These are phyloP conservation scores for Lathyrus sativus DNA, from an alignment of 306 rosid genomes.

Conservation along the genomic window DNA sequence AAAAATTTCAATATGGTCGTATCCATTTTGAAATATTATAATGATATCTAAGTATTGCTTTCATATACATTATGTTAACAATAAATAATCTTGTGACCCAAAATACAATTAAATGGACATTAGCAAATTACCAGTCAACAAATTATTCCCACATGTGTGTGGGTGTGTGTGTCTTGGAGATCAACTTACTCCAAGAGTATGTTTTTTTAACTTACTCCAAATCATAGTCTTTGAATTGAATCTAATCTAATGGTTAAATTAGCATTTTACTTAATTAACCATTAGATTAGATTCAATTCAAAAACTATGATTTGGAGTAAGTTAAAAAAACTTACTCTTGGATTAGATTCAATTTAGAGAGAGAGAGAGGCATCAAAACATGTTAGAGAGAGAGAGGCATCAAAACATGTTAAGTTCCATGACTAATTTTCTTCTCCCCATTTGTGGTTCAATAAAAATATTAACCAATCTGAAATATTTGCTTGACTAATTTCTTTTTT, in stretches of 20 bases:
- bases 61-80: neutral
- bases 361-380: too few relatives aligned
- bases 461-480: slow-evolving; percentile 14
- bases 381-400: too few relatives aligned
- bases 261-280: too few relatives aligned
- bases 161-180: too few relatives aligned
- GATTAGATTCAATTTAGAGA: too few relatives aligned
- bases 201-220: too few relatives aligned
- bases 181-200: too few relatives aligned
- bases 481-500: slow-evolving; percentile 11
- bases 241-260: too few relatives aligned
- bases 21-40: slow-evolving; percentile 24
- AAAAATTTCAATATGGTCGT: slow-evolving; percentile 10
- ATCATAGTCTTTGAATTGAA: too few relatives aligned
- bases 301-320: too few relatives aligned
- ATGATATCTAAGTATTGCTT: slow-evolving; percentile 9
- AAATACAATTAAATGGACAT: slow-evolving; percentile 28
- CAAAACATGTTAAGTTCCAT: slow-evolving; percentile 1
- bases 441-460: slow-evolving; percentile 6
- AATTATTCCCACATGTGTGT: neutral
- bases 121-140: slow-evolving; percentile 8
- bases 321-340: too few relatives aligned
- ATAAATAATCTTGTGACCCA: slow-evolving; percentile 18
- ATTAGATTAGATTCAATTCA: too few relatives aligned
- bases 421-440: neutral